Base-by-base conservation (phyloP, 495 filamentous ascomycete genomes). In the Corynascus novoguineensis region DNA sequence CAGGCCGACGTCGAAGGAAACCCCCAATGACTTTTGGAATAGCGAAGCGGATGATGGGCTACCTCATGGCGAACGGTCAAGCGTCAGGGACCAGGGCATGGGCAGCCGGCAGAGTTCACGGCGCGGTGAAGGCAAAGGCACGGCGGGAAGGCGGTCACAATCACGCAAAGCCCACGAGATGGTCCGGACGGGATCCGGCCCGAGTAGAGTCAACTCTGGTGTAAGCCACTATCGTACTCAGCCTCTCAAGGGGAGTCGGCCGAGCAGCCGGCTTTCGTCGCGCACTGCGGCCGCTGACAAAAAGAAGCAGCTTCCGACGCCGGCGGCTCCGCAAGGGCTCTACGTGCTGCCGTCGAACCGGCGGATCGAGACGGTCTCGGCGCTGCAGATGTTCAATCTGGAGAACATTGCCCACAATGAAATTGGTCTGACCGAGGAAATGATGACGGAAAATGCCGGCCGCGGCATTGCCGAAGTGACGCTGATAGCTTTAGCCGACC, bases 361-460 rank as follows among this genome's bases (percentile, higher is more conserved):
- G 35, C 82, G 81, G 56, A 88, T 92, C 58, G 89, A 92, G 45
- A 83, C 86, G 14, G 83, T 97, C 53, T 88, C 85, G 49, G 88
- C 92, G 17, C 70, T 92, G 31, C 89, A 92, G 64, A 92, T 95
- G 76, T 81, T 92, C 31, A 90, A 92, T 58, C 80, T 97, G 24
- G 93, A 98, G 70, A 90, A 91, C 60, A 84, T 92, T 50, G 89
- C 90, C 0, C 83, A 88, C 38, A 80, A 83, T 24, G 90, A 96
- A 58, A 83, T 93, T 58, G 90, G 89, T 5, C 74, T 98, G 41
- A 87, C 86, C 0, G 88, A 92, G 65, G 88, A 93, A 49, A 85
- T 97, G 64, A 87, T 97, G 70, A 85, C 89, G 0, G 93, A 97
- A 65, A 96, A 92, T 66, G 88, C 90, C 0, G 92, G 87, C 10